Base-by-base conservation (phyloP, 768 basidiomycete species). In the Auricularia auricula-judae region DNA sequence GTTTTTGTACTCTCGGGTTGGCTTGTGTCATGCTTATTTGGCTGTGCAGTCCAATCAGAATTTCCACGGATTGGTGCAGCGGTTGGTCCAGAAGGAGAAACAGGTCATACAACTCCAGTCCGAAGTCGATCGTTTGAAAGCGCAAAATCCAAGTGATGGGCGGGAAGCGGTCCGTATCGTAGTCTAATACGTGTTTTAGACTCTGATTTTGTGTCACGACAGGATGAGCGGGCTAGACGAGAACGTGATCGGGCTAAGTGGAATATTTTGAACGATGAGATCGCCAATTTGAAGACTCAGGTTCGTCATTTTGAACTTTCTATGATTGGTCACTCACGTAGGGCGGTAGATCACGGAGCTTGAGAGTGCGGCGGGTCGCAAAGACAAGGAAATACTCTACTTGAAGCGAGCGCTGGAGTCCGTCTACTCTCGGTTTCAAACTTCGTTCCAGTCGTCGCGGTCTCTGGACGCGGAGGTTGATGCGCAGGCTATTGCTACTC, bases 351-450 rank as follows among this genome's bases (percentile, higher is more conserved):
- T 78, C 56, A 74, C 73, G 2, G 85, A 87, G 54, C 73, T 85
- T 61, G 85, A 85, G 54, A 73, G 69, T 3, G 68, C 74, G 2
- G 56, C 84, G 2, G 73, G 73, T 3, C 74, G 77, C 63, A 88
- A 86, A 70, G 84, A 88, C 67, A 93, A 91, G 71, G 89, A 93
- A 64, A 79, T 88, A 39, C 68, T 81, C 0, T 90, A 87, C 69
- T 80, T 94, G 44, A 91, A 92, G 71, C 86, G 88, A 14, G 89
- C 91, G n/a, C 77, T 97, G 43, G 91, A 93, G 73, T 88, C 89
- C 5, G 88, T 95, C 3, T 91, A 91, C 73, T 86, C 86, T 11
- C 82, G 89, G n/a, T 88, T 94, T 72, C 79, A 81, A 4, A 78
- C 82, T 4, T 80, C 82, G 61, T 59, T 59, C 34, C 56, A 59